These are phyloP conservation scores for Ambispora gerdemannii DNA, from an alignment of 192 early-diverging fungal species.

Conservation along the genomic window DNA sequence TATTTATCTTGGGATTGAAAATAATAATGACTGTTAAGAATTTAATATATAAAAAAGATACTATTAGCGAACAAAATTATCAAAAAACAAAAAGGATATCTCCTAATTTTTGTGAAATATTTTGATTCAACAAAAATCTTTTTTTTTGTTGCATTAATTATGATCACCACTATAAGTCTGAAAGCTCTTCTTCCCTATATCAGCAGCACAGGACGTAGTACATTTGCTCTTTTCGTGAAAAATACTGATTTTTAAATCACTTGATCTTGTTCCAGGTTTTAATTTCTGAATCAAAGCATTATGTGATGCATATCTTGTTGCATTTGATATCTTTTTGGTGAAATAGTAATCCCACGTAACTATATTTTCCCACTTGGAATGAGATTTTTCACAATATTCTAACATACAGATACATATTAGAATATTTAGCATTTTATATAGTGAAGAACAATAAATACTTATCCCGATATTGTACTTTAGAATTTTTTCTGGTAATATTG, in stretches of 20 bases:
- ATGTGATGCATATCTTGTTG: neutral
- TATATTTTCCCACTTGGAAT: neutral
- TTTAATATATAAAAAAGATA: too few species aligned
- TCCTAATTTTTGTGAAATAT: too few species aligned
- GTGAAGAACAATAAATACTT: slow-evolving; percentile 1
- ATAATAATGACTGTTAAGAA: too few species aligned
- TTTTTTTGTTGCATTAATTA: too few species aligned
- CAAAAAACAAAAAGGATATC: too few species aligned
- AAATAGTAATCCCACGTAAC: neutral
- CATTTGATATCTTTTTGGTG: neutral
- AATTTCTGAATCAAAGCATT: slow-evolving; percentile 3
- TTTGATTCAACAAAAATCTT: too few species aligned
- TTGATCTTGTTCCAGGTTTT: neutral
- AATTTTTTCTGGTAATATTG: neutral
- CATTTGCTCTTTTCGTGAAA: neutral
- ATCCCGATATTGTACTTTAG: neutral
- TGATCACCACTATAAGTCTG: too few species aligned
- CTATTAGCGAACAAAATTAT: too few species aligned
- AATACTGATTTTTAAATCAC: slow-evolving; percentile 9
- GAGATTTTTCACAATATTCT: neutral
- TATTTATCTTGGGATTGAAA: too few species aligned
- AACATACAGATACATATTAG: neutral
- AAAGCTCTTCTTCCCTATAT: too few species aligned
- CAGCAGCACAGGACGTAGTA: slow-evolving; percentile 3
- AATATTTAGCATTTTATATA: neutral